Base-by-base conservation (phyloP, 441 rosid species). In the Adansonia madagascariensis region DNA sequence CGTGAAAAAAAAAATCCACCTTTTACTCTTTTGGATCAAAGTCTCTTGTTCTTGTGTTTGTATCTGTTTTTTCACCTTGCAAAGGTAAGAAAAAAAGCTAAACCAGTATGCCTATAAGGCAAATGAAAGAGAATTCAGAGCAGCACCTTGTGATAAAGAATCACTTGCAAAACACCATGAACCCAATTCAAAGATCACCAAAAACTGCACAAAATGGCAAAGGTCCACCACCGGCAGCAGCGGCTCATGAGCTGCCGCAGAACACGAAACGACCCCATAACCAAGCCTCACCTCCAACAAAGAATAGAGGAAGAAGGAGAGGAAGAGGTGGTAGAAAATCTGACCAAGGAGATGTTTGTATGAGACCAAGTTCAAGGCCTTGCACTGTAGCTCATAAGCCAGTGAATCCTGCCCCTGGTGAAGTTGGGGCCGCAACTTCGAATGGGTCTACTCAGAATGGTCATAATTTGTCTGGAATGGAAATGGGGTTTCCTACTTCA, bases 281-380 rank as follows among this genome's bases (percentile, higher is more conserved):
- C 81, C 92, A 89, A 82, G 78, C 87, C 75, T 92, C 97, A 7
- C 95, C 98, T 41, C 88, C 93, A 10, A 53, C 86, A 0, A 96
- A 89, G 80, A 88, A 78, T 70, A 89, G 88, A 80, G 84, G 94
- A 17, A 89, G 99, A 79, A 92, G 98, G 64, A 91, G 97, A 80
- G 93, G 94, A n/a, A 90, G 99, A 76, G 99, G 99, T 55, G 98
- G 98, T 27, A 79, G 91, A 80, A 96, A 94, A 82, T 91, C 96
- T 76, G 98, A 96, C 79, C 99, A 92, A 82, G 89, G 89, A 6
- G 98, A 94, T 74, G 93, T 84, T 39, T 92, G 76, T 85, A 90
- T 85, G 91, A 90, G 97, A 75, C 99, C 99, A 41, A 89, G 97
- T 87, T 96, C 97, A 64, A 86, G 99, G 80, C 98, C 97, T 35